These are phyloP conservation scores for Wallacemonas sp. DNA, from an alignment of 208 protist species.

Conservation along the genomic window DNA sequence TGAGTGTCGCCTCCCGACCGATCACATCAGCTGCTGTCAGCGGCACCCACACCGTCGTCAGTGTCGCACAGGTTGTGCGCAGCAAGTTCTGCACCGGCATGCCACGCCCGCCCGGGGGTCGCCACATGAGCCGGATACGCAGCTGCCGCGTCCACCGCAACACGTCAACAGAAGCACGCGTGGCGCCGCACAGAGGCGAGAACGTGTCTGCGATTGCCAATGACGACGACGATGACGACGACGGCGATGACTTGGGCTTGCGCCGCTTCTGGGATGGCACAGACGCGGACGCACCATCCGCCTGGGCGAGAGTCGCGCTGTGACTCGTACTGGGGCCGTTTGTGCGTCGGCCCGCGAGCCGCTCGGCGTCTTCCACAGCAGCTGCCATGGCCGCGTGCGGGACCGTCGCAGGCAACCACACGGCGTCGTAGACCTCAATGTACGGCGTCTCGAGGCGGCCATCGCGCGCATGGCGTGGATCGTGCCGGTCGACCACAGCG, in stretches of 20 bases:
- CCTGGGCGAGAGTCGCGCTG: too few relatives aligned
- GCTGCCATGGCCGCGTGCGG: background rate
- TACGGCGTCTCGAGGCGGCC: background rate
- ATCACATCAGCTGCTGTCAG: background rate
- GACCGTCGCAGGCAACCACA: background rate
- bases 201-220: background rate
- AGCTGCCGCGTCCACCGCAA: slow-evolving; percentile 31
- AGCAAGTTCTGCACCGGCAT: slow-evolving; percentile 13
- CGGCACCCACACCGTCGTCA: slow-evolving; percentile 12
- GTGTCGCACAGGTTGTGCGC: slow-evolving; percentile 32
- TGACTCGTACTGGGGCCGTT: too few relatives aligned
- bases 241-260: too few relatives aligned
- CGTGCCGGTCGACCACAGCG: slow-evolving; percentile 17
- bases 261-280: too few relatives aligned
- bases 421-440: slow-evolving; percentile 7
- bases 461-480: too few relatives aligned
- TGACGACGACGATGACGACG: too few relatives aligned
- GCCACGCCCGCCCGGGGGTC: slow-evolving; percentile 22
- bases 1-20: too few relatives aligned
- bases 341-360: too few relatives aligned
- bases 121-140: slow-evolving; percentile 21
- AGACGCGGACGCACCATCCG: too few relatives aligned
- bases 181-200: background rate
- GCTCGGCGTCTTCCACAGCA: background rate
- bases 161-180: slow-evolving; percentile 21